Evolutionary conservation across 2,329 filamentous ascomycete species (phyloP).

Genomic region (Pseudogymnoascus sp.): DNA sequence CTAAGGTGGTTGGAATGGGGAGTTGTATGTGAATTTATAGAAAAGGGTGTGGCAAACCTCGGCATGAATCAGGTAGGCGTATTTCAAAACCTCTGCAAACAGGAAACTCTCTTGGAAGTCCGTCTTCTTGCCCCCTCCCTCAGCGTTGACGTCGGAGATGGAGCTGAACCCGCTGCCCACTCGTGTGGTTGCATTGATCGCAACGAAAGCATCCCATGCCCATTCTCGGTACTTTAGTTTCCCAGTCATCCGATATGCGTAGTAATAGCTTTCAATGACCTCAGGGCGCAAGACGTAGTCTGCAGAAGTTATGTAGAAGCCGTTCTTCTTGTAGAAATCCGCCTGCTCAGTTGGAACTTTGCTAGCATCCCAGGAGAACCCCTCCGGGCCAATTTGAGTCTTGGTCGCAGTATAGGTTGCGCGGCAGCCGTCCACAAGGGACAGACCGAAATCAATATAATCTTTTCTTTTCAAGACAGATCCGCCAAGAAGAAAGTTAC

Average conservation of each 20-base stretch:
- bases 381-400: slow-evolving; percentile 71
- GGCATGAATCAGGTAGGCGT: slow-evolving; percentile 59
- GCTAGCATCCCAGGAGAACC: slow-evolving; percentile 54
- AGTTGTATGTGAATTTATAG: neutral
- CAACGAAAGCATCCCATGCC: slow-evolving; percentile 71
- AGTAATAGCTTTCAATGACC: slow-evolving; percentile 79
- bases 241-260: slow-evolving; percentile 74
- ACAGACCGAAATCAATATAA: slow-evolving; percentile 68
- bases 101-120: slow-evolving; percentile 83
- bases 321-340: slow-evolving; percentile 57
- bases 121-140: slow-evolving; percentile 50
- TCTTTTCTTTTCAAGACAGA: slow-evolving; percentile 56
- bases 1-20: neutral
- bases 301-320: slow-evolving; percentile 61
- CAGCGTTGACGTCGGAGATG: slow-evolving; percentile 57
- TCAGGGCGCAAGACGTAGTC: slow-evolving; percentile 70
- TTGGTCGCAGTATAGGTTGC: slow-evolving; percentile 62
- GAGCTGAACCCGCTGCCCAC: slow-evolving; percentile 61
- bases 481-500: slow-evolving; percentile 78
- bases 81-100: slow-evolving; percentile 85
- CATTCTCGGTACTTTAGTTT: slow-evolving; percentile 72
- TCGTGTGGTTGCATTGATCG: slow-evolving; percentile 56
- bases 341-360: slow-evolving; percentile 38
- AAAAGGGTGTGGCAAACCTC: slow-evolving; percentile 20
- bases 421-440: slow-evolving; percentile 65